Evolutionary conservation across 352 stramenopile species (phyloP), one percentile per base, ranked within the genome.

Genomic region (Peronosclerospora sorghi): DNA sequence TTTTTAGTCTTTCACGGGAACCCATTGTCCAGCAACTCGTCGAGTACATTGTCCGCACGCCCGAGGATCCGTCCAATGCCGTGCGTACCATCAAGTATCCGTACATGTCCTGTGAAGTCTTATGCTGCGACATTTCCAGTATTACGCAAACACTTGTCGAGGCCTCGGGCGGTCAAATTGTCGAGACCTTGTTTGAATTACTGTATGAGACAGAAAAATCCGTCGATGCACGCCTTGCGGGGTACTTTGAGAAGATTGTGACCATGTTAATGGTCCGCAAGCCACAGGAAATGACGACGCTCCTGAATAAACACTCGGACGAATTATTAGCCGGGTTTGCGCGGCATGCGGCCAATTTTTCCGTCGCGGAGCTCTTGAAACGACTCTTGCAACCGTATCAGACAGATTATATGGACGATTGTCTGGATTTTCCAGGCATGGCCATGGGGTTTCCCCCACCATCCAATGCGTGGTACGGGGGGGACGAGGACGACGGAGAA

Each of bases 21-120:
- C 28, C 57, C 5, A 54, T 68, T 6, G 65, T 93, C 45, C 65
- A 65, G 14, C 70, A 87, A 59, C 68, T 93, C 28, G 55, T 93
- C 9, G 68, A 90, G 49, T 93, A 89, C 43, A 66, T 90, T 9
- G 73, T 85, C 21, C 45, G 50, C n/a, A 46, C 54, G 28, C 60
- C 78, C 1, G 65, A 79, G 34, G 60, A 82, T 41, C 37, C 54
- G 24, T 47, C 59, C 6, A 58, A 81, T 41, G 77, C 86, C 44
- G 20, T 90, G 43, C 73, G 74, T 36, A 60, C 71, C 24, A 63
- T 90, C 50, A 93, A 90, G 69, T 98, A 96, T 65, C 93, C 95
- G 17, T 98, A 98, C 80, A 97, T 98, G 93, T 75, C 90, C 32
- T 98, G 94, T 60, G 95, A 98, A 64, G 87, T 98, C 35, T 85